Conservation (phyloP, 305 asterid species). For the Salvia sclarea region DNA sequence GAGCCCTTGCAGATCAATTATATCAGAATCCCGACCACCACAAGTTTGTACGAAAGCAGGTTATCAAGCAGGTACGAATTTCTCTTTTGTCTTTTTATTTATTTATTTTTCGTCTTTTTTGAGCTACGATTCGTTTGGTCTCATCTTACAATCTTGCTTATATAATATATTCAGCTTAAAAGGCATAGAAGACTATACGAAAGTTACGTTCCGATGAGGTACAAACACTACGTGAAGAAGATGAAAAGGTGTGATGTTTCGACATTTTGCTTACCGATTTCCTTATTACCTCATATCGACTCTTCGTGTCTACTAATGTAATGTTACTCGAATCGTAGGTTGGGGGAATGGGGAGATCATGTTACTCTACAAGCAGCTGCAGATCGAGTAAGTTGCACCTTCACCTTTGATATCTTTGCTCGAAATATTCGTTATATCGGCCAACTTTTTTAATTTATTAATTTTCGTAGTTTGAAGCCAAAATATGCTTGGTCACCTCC, state of each 20-base stretch:
- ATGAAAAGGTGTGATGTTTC: conserved; percentile 67
- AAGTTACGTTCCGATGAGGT: conserved; percentile 91
- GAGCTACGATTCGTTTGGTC: conserved; percentile 13
- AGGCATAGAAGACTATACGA: conserved; percentile 66
- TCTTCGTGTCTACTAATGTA: conserved; percentile 16
- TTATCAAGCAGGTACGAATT: conserved; percentile 67
- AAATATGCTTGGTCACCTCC: conserved; percentile 85
- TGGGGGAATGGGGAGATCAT: conserved; percentile 97
- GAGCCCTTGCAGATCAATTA: conserved; percentile 95
- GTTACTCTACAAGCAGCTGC: conserved; percentile 99
- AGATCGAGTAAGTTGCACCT: conserved; percentile 66
- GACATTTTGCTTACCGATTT: conserved; percentile 13
- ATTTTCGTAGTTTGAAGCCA: conserved; percentile 67
- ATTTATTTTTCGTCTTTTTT: neutral
- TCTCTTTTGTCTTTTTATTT: no score
- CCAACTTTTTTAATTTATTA: neutral
- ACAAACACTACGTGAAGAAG: conserved; percentile 71
- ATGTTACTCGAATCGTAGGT: conserved; percentile 42
- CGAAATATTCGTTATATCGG: conserved; percentile 1
- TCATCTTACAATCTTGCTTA: conserved; percentile 24
- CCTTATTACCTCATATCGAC: neutral
- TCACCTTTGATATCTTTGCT: no score
- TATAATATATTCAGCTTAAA: conserved; percentile 87
- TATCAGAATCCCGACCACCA: conserved; percentile 75
- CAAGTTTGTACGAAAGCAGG: conserved; percentile 73